Base-by-base conservation (phyloP, 805 yeast species). In the Yarrowia sp. region DNA sequence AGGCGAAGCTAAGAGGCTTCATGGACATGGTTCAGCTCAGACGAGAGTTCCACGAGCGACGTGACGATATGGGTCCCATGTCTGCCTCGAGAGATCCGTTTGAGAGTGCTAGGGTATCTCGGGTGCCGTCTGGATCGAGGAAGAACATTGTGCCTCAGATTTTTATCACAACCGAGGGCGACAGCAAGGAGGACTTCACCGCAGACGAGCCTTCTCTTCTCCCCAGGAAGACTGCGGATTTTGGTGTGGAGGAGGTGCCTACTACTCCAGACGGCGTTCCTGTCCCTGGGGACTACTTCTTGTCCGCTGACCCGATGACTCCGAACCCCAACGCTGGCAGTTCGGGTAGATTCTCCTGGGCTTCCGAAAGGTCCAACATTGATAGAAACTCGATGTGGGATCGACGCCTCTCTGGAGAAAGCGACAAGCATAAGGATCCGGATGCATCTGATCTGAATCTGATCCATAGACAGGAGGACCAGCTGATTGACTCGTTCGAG, bases 1-100 rank as follows among this genome's bases (percentile, higher is more conserved):
- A 61, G 53, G 58, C 60, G 29, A 63, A 62, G 51, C 59, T 68
- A 10, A 24, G 42, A 13, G 70, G 69, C 12, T 66, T 66, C 33
- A 36, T 67, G 32, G 61, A 56, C 10, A 68, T 65, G 66, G 42
- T 64, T 24, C 63, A 62, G 25, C 62, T 61, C 18, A 47, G 47
- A 21, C 22, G 49, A 16, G 53, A 41, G 22, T 58, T 58, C 18
- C 33, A 10, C 18, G 42, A 58, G n/a, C 55, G 55, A 9, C 29
- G 41, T 16, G 53, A 31, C 33, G 18, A 12, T 10, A 8, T 39
- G 27, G 38, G 49, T 6, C 18, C 36, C 2, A 9, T n/a, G 9
- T 7, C 55, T 7, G 25, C 35, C 6, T 19, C 51, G 16, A 44
- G 51, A 18, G 35, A 44, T 44, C 51, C 51, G 3, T 44, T 44